Base-by-base conservation (phyloP, 2,329 filamentous ascomycete species). In the Colletotrichum coccodes region DNA sequence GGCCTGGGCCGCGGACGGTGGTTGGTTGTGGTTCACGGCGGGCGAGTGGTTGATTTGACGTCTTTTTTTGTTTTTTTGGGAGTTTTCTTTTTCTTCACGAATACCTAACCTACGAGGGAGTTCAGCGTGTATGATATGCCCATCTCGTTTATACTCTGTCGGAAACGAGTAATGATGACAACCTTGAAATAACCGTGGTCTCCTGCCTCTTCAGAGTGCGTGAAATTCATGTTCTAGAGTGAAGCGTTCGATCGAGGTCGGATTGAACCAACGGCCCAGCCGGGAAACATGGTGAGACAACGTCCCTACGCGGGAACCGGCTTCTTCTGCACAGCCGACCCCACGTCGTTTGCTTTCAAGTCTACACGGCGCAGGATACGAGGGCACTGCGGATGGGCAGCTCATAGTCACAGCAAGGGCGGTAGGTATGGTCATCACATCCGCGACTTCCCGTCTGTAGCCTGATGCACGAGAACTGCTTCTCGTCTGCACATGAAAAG, bases 81-180 rank as follows among this genome's bases (percentile, higher is more conserved):
- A 21, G 21, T 21, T 30, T 32, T 40, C 18, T 62, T 61, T 30
- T 49, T 54, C 46, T 59, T 30, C 49, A 53, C 32, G 49, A 23
- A 66, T 69, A 60, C 56, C 66, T 60, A 44, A 30, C 56, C 63
- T 60, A 49, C 36, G 66, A 46, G 49, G 65, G 49, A 66, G 66
- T 66, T 66, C 28, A 60, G 66, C 62, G 56, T 69, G 66, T 69
- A 66, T 66, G 56, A 60, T 69, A 66, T 32, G 42, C 14, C 32
- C 12, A 56, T 32, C 49, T 60, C 30, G 40, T 60, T 59, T 34
- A 5, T 61, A 60, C 42, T 60, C 36, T 40, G 40, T 60, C 23
- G 61, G 47, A 49, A 50, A 60, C 30, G 38, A 65, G 61, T 66
- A 65, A 46, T 65, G 34, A 56, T 53, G 3, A 42, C 42, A 50